A percentile compares a stretch with the other conserved stretches of the same genome.
Evolutionary conservation across 2,329 filamentous ascomycete species (phyloP).

Genomic region (Harringtonia lauricola): DNA sequence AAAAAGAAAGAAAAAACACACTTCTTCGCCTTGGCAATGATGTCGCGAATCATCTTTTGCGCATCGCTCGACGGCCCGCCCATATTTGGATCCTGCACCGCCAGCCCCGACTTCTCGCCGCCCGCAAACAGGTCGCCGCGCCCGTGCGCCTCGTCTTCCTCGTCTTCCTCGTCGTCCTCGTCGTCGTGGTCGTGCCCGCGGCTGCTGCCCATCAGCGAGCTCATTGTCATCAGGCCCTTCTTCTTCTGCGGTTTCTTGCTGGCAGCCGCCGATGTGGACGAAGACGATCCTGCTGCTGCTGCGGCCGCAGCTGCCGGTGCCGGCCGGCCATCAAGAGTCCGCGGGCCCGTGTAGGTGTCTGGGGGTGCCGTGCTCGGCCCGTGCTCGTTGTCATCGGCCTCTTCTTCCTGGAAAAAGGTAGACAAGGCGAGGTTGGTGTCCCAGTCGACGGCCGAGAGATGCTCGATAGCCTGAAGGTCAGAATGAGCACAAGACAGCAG

Average conservation of each 20-base stretch:
- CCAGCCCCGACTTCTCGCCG: slow-evolving; percentile 70
- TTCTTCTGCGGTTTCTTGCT: slow-evolving; percentile 39
- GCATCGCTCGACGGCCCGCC: slow-evolving; percentile 30
- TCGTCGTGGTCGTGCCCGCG: slow-evolving; percentile 39
- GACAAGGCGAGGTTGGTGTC: slow-evolving; percentile 52
- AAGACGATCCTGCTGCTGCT: slow-evolving; percentile 20
- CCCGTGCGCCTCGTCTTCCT: slow-evolving; percentile 45
- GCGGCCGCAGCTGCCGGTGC: slow-evolving; percentile 31
- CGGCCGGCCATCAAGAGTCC: slow-evolving; percentile 52
- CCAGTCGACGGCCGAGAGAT: slow-evolving; percentile 56
- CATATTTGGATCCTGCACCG: slow-evolving; percentile 48
- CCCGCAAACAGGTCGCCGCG: slow-evolving; percentile 67
- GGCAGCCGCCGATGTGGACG: slow-evolving; percentile 22
- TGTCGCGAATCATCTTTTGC: slow-evolving; percentile 48
- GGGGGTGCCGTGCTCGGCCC: slow-evolving; percentile 30
- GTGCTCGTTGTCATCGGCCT: slow-evolving; percentile 35
- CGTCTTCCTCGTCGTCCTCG: slow-evolving; percentile 44
- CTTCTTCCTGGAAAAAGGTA: slow-evolving; percentile 49
- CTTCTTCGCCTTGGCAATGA: slow-evolving; percentile 53
- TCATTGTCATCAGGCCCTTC: slow-evolving; percentile 50
- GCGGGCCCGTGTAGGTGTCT: slow-evolving; percentile 47
- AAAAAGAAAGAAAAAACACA: slow-evolving; percentile 22
- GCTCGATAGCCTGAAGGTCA: slow-evolving; percentile 47
- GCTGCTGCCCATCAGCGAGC: slow-evolving; percentile 39
- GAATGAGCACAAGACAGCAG: slow-evolving; percentile 2